Evolutionary conservation across 192 early-diverging fungal genomes (phyloP), one percentile per base, ranked within the genome.

Genomic region (Backusella circina): DNA sequence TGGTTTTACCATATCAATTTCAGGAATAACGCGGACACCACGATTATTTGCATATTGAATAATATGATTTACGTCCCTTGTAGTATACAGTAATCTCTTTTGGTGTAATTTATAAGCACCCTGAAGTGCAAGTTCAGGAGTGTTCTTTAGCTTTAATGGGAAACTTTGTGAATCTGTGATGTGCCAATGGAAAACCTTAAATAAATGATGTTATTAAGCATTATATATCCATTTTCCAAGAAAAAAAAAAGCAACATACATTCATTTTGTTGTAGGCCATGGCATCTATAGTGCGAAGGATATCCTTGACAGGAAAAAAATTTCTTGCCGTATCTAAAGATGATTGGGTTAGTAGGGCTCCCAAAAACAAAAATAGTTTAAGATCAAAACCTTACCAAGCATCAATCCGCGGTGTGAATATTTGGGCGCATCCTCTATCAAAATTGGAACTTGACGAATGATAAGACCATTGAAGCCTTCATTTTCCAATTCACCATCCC

Each of bases 11-110:
- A 97, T 93, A 79, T 98, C 95, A 67, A 96, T 88, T 79, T 98
- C 96, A 2, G 95, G 95, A 68, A 97, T 93, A 16, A 98, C 82
- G n/a, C 96, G 89, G 50, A 97, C 90, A 18, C 94, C 95, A 36
- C 94, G 85, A 50, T 84, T 80, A n/a, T 75, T 75, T 1, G 89
- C 95, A 78, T 95, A 96, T n/a, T 87, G 65, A 37, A 97, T 87
- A 31, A 98, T 84, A 1, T 77, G 71, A 33, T 84, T 16, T 21
- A 97, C 90, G 37, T 97, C 95, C 6, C 77, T 66, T 68, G 94
- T 89, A 23, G 90, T 90, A 84, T 98, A 97, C 23, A 81, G 77
- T 84, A 94, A 85, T 32, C 67, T 78, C 15, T 85, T 73, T 4
- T 84, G 73, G 26, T 86, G 83, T 31, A 83, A 64, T 26, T 39